These are phyloP conservation scores for Fusarium austroafricanum DNA, from an alignment of 2,329 filamentous ascomycete species.

Conservation along the genomic window DNA sequence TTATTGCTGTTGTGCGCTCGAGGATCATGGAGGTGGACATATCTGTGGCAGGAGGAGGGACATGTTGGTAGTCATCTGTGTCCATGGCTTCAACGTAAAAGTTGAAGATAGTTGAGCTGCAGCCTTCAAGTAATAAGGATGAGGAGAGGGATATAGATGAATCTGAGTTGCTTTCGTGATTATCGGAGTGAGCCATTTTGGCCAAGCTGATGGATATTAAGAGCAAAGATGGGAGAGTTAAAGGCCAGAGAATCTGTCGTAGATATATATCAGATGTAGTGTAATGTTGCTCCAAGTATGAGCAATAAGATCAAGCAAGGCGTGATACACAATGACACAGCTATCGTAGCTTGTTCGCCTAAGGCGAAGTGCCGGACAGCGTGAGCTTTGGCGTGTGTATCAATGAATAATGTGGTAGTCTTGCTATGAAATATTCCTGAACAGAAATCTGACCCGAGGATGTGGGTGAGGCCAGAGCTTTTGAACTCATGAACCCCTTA, in stretches of 20 bases:
- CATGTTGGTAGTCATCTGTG: conserved; percentile 6
- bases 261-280: conserved; percentile 6
- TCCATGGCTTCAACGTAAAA: not conserved
- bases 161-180: conserved; percentile 3
- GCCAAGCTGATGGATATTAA: not conserved
- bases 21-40: conserved; percentile 19
- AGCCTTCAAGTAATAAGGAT: conserved; percentile 20
- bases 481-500: conserved; percentile 17
- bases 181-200: conserved; percentile 13
- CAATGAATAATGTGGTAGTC: not conserved
- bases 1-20: conserved; percentile 17
- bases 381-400: not conserved
- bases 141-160: conserved; percentile 19
- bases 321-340: conserved; percentile 2
- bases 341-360: not conserved
- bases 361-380: not conserved
- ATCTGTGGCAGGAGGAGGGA: conserved; percentile 12
- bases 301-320: not conserved
- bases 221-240: not conserved
- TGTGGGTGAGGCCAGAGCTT: conserved; percentile 18
- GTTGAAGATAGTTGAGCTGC: conserved; percentile 4
- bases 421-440: not conserved
- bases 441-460: not conserved
- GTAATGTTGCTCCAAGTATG: conserved; percentile 6
- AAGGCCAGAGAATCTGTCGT: not conserved